A percentile compares a stretch with the other conserved stretches of the same genome.
Evolutionary conservation across 768 basidiomycete species (phyloP).

Genomic region (Mrakia hoshinonis): DNA sequence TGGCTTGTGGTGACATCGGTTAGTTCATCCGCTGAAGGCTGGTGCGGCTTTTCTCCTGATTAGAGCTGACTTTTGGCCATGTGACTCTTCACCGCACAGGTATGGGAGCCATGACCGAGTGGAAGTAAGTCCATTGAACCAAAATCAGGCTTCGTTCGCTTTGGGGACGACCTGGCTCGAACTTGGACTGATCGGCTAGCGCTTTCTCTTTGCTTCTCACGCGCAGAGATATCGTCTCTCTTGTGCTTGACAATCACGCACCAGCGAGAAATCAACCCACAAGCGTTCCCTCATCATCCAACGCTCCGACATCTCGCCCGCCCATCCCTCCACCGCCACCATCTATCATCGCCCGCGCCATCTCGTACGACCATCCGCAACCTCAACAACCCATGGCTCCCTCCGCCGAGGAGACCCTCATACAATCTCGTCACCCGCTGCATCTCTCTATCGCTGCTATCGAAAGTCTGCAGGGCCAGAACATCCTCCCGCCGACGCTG

Average conservation of each 20-base stretch:
- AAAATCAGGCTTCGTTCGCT: neutral
- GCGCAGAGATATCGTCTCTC: constrained; percentile 53
- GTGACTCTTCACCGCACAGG: constrained; percentile 45
- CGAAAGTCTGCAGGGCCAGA: neutral
- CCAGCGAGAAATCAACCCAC: neutral
- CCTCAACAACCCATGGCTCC: neutral
- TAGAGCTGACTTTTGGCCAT: neutral
- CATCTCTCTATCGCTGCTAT: neutral
- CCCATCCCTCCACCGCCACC: neutral
- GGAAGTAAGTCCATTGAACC: constrained; percentile 44
- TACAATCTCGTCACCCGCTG: constrained; percentile 15
- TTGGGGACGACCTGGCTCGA: too few species aligned
- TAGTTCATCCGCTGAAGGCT: constrained; percentile 34
- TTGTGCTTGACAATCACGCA: constrained; percentile 35
- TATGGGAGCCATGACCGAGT: constrained; percentile 91
- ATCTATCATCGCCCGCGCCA: neutral
- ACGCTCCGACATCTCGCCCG: neutral
- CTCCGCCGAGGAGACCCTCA: neutral
- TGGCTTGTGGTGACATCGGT: constrained; percentile 92
- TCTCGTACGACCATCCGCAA: neutral
- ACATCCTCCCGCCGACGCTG: constrained; percentile 19
- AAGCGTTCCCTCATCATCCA: neutral
- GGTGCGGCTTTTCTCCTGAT: neutral
- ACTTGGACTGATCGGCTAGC: neutral
- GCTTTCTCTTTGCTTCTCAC: neutral